Base-by-base conservation (phyloP, 306 rosid species). In the Sechiopsis laciniata region DNA sequence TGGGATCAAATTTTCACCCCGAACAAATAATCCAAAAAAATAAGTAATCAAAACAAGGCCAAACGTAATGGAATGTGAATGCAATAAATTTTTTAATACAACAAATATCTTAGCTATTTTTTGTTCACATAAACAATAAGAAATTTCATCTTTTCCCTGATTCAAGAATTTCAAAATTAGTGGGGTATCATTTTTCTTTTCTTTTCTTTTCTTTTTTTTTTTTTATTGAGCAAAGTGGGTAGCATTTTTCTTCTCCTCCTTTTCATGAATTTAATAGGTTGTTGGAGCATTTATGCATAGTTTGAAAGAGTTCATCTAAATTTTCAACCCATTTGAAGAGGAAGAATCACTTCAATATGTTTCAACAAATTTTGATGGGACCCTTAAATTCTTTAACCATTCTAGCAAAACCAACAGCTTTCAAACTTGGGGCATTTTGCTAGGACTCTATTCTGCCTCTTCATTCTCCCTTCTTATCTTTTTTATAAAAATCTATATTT, bases 241-340 rank as follows among this genome's bases (percentile, higher is more conserved):
- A 21, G 7, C 63, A 57, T 57, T 73, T 21, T 56, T 55, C 66
- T 37, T 21, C 55, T 35, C 0, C 76, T 73, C 76, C 26, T 42
- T 57, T 60, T 59, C 77, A 59, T 74, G 70, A 74, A 73, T 56
- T 74, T 58, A 22, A 57, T 57, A 37, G 24, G 68, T 57, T 24
- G 76, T 63, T 73, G 64, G 8, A 20, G 11, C 54, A 56, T 73
- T 73, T 55, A 58, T 73, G 19, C 55, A 66, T 46, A 32, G 37
- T 59, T 59, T 59, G 54, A 14, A 14, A 51, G 14, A 12, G 13
- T 61, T 61, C 15, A 24, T 12, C 45, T 14, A 29, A 26, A 29
- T 29, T 29, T 61, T 4, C 67, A 26, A 26, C 9, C 45, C 6
- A 26, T 61, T 61, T 26, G 37, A 32, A 32, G 37, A 0, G 14